These are phyloP conservation scores for Akanthomyces uredinophilus DNA, from an alignment of 2,329 filamentous ascomycete genomes.

Conservation along the genomic window DNA sequence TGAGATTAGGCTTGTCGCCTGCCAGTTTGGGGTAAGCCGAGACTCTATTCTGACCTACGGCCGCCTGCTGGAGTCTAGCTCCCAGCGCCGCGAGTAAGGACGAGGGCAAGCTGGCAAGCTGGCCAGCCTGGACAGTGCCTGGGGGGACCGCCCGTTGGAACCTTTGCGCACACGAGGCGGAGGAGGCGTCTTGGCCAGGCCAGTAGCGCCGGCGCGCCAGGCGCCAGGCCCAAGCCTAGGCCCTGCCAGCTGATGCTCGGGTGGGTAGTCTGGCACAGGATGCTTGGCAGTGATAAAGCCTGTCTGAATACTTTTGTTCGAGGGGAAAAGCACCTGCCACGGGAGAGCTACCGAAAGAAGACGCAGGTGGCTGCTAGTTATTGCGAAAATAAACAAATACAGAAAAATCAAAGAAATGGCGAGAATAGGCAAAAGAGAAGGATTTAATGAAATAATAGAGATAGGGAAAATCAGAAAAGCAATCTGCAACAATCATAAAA, in stretches of 20 bases:
- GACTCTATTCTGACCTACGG: neutral
- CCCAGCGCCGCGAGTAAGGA: neutral
- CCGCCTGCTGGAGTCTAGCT: neutral
- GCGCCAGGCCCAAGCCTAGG: neutral
- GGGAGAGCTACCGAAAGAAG: too few species aligned
- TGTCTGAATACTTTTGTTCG: neutral
- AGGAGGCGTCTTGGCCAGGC: slow-evolving; percentile 1
- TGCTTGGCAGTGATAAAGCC: neutral
- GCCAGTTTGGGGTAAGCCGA: slow-evolving; percentile 8
- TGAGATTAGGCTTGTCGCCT: slow-evolving; percentile 6
- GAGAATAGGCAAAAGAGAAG: too few species aligned
- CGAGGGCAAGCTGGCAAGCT: neutral
- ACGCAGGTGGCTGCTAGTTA: too few species aligned
- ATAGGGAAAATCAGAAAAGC: too few species aligned
- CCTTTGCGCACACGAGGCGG: neutral
- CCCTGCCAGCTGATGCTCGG: neutral
- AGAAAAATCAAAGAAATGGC: too few species aligned
- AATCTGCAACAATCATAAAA: too few species aligned
- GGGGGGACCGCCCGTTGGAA: neutral
- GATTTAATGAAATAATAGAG: too few species aligned
- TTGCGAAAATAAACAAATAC: too few species aligned
- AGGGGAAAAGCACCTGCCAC: too few species aligned
- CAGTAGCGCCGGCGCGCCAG: neutral
- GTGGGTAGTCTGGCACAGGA: neutral
- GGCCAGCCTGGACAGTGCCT: too few species aligned